Base-by-base conservation (phyloP, 140 eudicot species). In the Anethum foeniculum region DNA sequence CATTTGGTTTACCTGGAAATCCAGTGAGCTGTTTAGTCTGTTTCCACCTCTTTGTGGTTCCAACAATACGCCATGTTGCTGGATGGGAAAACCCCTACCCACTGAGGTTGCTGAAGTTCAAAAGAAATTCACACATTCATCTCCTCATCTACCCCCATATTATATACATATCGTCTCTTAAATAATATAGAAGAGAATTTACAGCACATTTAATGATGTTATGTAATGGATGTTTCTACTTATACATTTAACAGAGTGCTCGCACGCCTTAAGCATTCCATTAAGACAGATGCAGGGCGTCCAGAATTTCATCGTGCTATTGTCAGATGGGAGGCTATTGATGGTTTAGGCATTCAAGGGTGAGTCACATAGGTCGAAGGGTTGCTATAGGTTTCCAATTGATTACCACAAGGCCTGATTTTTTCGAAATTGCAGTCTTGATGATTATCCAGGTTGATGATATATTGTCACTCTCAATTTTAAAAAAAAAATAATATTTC, bases 1-100 rank as follows among this genome's bases (percentile, higher is more conserved):
- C 97, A 48, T 91, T 91, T 86, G 98, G 98, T 79, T 94, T 94
- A 84, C 98, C 98, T 81, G 98, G 98, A 80, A 94, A 94, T 71
- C 98, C 98, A 77, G 98, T 94, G 49, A 90, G 98, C 91, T 91
- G 97, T 89, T 83, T 92, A 81, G 97, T 94, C 81, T 88, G 96
- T 88, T 94, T 94, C 88, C 90, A 94, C 81, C 86, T 91, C 62
- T 94, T 91, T 89, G 96, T 94, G 81, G 87, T 90, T 84, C 98
- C 98, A 52, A 75, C 96, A 47, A 87, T 94, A 80, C 96, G 97
- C 75, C 86, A 77, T 52, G 90, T 92, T 85, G 83, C 98, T 82
- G 98, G 98, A 81, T 94, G 98, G 98, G 77, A 73, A 34, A 87
- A 90, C 30, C 93, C 98, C 69, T 92, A 84, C 80, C 96, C 88